A percentile compares a stretch with the other conserved stretches of the same genome.
Conservation (phyloP, 805 yeast species). For the Sungouiella thailandica region DNA sequence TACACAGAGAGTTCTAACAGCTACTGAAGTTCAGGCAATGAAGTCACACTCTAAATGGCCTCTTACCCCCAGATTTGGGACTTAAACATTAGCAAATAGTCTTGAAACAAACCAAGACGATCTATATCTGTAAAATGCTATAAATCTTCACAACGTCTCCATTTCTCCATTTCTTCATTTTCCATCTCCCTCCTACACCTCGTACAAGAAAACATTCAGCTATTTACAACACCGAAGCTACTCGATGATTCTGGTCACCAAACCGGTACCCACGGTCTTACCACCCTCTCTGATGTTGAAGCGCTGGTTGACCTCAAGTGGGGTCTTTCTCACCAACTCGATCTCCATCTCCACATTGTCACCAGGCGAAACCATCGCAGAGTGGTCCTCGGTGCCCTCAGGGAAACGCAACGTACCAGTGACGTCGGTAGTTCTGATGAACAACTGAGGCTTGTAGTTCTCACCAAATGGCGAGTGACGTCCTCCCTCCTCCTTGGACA, state of each 20-base stretch:
- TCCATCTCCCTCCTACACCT: too few species aligned
- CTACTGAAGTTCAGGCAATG: too few species aligned
- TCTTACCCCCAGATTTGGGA: too few species aligned
- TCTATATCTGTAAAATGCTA: too few species aligned
- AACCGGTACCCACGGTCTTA: slow-evolving; percentile 97
- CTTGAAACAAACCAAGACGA: too few species aligned
- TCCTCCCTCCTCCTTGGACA: slow-evolving; percentile 98
- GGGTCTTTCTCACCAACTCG: slow-evolving; percentile 84
- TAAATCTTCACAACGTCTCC: background rate
- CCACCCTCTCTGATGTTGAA: slow-evolving; percentile 99
- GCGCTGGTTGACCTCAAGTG: slow-evolving; percentile 94
- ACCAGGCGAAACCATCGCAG: slow-evolving; percentile 94
- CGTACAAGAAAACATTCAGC: slow-evolving; percentile 3
- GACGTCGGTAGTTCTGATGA: slow-evolving; percentile 93
- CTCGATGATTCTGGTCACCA: slow-evolving; percentile 86
- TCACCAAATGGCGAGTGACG: slow-evolving; percentile 97
- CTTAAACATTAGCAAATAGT: too few species aligned
- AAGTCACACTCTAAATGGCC: too few species aligned
- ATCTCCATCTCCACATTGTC: slow-evolving; percentile 97
- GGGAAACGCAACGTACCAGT: slow-evolving; percentile 91
- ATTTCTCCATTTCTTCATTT: background rate
- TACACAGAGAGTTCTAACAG: too few species aligned
- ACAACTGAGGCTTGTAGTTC: slow-evolving; percentile 97
- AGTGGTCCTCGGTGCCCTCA: slow-evolving; percentile 65
- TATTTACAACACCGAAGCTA: slow-evolving; percentile 21